Evolutionary conservation across 2,329 filamentous ascomycete species (phyloP).

Genomic region (Elsinoe batatas): DNA sequence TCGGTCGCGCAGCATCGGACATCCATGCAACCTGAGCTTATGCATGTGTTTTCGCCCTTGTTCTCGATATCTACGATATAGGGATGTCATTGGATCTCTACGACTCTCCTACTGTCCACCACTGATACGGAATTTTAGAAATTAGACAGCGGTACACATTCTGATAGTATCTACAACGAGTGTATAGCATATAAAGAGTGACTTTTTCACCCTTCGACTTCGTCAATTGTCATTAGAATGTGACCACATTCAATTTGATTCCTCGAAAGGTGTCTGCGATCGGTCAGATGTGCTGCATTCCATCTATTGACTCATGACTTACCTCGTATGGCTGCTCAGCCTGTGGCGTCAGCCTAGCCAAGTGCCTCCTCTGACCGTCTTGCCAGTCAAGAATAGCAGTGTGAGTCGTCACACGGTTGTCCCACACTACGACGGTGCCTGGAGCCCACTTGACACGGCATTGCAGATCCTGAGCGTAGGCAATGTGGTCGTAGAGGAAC

Average conservation of each 20-base stretch:
- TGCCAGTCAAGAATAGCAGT: conserved; percentile 73
- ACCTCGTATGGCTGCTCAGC: conserved; percentile 63
- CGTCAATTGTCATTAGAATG: background rate
- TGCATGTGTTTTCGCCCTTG: too few species aligned
- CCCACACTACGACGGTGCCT: conserved; percentile 78
- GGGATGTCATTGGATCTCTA: too few species aligned
- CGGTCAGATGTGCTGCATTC: background rate
- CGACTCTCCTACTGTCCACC: too few species aligned
- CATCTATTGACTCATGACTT: background rate
- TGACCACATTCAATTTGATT: background rate
- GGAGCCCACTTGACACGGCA: conserved; percentile 66
- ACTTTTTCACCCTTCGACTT: background rate
- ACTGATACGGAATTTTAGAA: too few species aligned
- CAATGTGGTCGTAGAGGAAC: conserved; percentile 68
- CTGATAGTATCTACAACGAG: background rate
- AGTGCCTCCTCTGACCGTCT: conserved; percentile 64
- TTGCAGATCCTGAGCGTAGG: conserved; percentile 62
- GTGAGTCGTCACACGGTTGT: conserved; percentile 72
- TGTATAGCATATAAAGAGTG: background rate
- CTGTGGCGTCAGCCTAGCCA: conserved; percentile 74
- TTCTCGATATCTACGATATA: too few species aligned
- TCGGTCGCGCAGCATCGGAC: too few species aligned
- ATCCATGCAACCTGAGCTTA: too few species aligned
- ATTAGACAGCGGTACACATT: too few species aligned
- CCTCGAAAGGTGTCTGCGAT: conserved; percentile 40